phyloP scores from a whole-genome alignment of 768 basidiomycete species.

The Suillus subluteus region DNA sequence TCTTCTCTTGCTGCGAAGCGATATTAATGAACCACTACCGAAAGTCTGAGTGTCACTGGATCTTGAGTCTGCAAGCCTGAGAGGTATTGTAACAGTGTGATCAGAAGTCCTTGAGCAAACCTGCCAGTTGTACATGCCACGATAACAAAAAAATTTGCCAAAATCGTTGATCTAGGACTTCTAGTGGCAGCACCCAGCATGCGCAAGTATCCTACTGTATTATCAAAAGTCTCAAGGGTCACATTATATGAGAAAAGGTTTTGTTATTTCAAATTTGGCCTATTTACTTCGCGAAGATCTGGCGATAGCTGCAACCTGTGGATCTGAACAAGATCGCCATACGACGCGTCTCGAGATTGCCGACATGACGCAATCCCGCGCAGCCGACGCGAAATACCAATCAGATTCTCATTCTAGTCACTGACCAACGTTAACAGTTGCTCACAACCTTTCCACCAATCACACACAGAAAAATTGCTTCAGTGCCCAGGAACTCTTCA shows the following conservation, averaged over 20 bases:
- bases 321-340: conserved; percentile 6
- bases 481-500: neutral
- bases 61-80: neutral
- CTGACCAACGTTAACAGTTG: neutral
- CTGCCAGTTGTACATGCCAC: neutral
- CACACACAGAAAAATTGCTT: neutral
- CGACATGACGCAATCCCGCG: neutral
- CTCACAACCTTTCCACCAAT: neutral
- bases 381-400: neutral
- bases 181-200: neutral
- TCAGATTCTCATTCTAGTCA: neutral
- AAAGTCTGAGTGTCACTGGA: neutral
- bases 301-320: conserved; percentile 15
- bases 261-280: conserved; percentile 35
- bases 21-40: conserved; percentile 7
- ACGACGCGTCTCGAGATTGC: conserved; percentile 4
- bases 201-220: neutral
- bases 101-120: neutral
- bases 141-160: neutral
- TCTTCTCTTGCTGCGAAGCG: conserved; percentile 4
- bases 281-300: conserved; percentile 22
- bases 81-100: neutral
- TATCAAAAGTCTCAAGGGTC: neutral
- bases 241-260: conserved; percentile 22
- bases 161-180: neutral